Percentiles rank a stretch among this genome's conserved stretches.
phyloP scores from a whole-genome alignment of 148 eudicot species.

The Chenopodium berlandieri region DNA sequence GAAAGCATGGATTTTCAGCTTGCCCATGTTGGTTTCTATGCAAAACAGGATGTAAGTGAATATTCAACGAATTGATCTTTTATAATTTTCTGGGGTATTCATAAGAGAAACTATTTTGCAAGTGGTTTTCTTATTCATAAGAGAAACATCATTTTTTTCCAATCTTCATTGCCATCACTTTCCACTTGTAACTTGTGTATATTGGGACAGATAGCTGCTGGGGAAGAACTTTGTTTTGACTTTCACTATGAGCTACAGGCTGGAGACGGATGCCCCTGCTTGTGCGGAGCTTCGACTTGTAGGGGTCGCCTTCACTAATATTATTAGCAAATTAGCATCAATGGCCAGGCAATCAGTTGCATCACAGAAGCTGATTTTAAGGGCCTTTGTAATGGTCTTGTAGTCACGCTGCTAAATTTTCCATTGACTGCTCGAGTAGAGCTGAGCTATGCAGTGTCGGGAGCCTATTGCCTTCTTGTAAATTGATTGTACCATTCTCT shows the following conservation, averaged over 20 bases:
- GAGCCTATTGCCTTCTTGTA: constrained; percentile 18
- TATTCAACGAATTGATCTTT: not conserved
- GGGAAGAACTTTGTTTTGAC: constrained; percentile 79
- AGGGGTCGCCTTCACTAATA: constrained; percentile 60
- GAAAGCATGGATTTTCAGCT: constrained; percentile 87
- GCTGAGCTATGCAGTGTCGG: not conserved
- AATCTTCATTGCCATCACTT: not conserved
- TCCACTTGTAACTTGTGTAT: not conserved
- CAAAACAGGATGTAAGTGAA: constrained; percentile 77
- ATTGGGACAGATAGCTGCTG: constrained; percentile 61
- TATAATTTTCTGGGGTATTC: not conserved
- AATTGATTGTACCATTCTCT: not conserved
- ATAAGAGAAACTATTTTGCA: not conserved
- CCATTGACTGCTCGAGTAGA: not conserved
- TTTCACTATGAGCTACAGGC: constrained; percentile 47
- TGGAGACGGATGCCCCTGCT: constrained; percentile 66
- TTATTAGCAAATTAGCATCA: not conserved
- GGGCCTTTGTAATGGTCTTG: constrained; percentile 10
- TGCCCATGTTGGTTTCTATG: constrained; percentile 82
- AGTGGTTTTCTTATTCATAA: not conserved
- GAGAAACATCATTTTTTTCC: not conserved
- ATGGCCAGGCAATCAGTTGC: not conserved
- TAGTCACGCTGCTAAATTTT: too few species aligned
- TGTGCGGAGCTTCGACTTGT: constrained; percentile 73
- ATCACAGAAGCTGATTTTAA: constrained; percentile 1